phyloP scores from a whole-genome alignment of 306 rosid genomes.

The Glycyrrhiza uralensis region DNA sequence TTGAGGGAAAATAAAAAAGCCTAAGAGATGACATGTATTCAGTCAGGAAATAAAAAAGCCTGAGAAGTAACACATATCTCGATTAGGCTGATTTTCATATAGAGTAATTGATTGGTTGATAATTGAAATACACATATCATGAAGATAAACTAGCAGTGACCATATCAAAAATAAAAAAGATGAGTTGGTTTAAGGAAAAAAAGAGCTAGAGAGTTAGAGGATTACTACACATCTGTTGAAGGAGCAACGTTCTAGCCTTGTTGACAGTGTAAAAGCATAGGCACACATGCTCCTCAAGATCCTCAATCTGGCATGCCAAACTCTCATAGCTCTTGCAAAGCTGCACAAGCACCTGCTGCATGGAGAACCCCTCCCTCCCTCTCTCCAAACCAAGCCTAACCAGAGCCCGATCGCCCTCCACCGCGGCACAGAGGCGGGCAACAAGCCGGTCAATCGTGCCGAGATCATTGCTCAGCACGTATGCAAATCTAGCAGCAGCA shows the following conservation, averaged over 20 bases:
- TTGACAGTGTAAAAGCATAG: constrained; percentile 48
- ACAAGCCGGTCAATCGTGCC: constrained; percentile 51
- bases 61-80: no score
- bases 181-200: background rate
- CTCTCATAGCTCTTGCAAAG: constrained; percentile 32
- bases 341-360: constrained; percentile 56
- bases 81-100: no score
- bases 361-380: constrained; percentile 38
- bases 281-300: constrained; percentile 45
- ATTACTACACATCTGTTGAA: constrained; percentile 28
- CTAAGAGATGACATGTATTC: no score
- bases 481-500: constrained; percentile 48
- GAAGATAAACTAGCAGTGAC: no score
- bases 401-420: constrained; percentile 45
- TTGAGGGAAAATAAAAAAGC: no score
- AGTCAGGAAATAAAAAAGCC: no score
- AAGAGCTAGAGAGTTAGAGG: constrained; percentile 12
- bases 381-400: constrained; percentile 48
- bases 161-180: no score
- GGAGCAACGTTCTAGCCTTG: constrained; percentile 48
- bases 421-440: constrained; percentile 34
- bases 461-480: constrained; percentile 41
- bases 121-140: no score
- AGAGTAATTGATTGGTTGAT: no score
- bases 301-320: constrained; percentile 33